Conservation (phyloP, 176 grass and related monocot genomes). For the Bothriochloa decipiens region DNA sequence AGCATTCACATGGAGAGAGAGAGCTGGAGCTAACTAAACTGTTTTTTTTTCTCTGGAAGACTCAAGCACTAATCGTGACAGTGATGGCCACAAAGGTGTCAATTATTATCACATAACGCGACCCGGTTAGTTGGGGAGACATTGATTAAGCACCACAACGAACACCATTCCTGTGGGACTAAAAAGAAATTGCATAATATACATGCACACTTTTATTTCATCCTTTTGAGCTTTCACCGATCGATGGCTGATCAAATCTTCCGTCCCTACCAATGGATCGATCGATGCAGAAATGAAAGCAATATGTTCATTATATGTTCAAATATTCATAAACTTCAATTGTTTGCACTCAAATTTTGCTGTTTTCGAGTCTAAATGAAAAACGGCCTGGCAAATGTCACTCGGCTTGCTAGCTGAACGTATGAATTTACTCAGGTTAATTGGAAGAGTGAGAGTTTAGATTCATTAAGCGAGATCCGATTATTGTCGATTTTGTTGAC, state of each 20-base stretch:
- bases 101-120: slow-evolving; percentile 32
- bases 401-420: too few relatives aligned
- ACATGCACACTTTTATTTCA: background rate
- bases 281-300: background rate
- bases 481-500: too few relatives aligned
- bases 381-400: too few relatives aligned
- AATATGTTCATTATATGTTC: background rate
- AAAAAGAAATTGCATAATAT: background rate
- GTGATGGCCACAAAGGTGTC: slow-evolving; percentile 22
- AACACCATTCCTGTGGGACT: background rate
- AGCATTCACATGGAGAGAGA: background rate
- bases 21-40: background rate
- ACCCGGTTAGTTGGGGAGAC: slow-evolving; percentile 37
- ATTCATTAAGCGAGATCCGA: too few relatives aligned
- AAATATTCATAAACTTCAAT: background rate
- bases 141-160: slow-evolving; percentile 52
- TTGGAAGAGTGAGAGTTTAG: too few relatives aligned
- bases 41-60: background rate
- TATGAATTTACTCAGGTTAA: too few relatives aligned
- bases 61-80: slow-evolving; percentile 19
- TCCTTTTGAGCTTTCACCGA: background rate
- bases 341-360: background rate
- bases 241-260: background rate
- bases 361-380: background rate
- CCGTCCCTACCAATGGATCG: background rate